Conservation (phyloP, 305 asterid species). For the Fraxinus nigra region DNA sequence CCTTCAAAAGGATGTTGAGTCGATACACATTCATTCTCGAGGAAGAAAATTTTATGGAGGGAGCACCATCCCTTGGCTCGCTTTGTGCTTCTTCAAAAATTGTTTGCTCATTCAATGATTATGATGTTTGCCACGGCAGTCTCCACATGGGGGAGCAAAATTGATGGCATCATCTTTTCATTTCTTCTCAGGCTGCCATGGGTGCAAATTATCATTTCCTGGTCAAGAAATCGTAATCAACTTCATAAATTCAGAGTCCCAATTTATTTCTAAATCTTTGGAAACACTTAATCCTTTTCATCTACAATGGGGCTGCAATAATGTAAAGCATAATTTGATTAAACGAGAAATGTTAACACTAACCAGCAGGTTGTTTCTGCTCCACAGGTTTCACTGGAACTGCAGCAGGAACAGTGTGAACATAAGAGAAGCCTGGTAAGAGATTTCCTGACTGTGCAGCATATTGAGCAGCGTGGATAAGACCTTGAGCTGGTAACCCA, state of each 20-base stretch:
- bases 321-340: not conserved
- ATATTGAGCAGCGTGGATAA: conserved; percentile 56
- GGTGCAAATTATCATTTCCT: conserved; percentile 80
- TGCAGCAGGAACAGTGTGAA: conserved; percentile 64
- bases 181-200: conserved; percentile 97
- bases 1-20: conserved; percentile 17
- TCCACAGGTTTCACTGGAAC: conserved; percentile 75
- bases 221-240: conserved; percentile 45
- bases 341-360: conserved; percentile 26
- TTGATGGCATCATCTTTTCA: conserved; percentile 37
- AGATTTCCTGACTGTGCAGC: conserved; percentile 54
- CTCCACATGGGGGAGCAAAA: not conserved
- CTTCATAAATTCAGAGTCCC: conserved; percentile 33
- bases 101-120: conserved; percentile 5
- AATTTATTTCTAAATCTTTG: not conserved
- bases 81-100: conserved; percentile 7
- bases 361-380: conserved; percentile 88
- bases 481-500: conserved; percentile 44
- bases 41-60: conserved; percentile 19
- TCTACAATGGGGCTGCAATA: conserved; percentile 21
- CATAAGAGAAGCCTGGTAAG: conserved; percentile 63
- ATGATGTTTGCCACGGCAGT: not conserved
- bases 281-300: not conserved
- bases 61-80: conserved; percentile 17
- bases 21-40: conserved; percentile 12